phyloP scores from a whole-genome alignment of 139 green algal species.

The Parachlorella kessleri region DNA sequence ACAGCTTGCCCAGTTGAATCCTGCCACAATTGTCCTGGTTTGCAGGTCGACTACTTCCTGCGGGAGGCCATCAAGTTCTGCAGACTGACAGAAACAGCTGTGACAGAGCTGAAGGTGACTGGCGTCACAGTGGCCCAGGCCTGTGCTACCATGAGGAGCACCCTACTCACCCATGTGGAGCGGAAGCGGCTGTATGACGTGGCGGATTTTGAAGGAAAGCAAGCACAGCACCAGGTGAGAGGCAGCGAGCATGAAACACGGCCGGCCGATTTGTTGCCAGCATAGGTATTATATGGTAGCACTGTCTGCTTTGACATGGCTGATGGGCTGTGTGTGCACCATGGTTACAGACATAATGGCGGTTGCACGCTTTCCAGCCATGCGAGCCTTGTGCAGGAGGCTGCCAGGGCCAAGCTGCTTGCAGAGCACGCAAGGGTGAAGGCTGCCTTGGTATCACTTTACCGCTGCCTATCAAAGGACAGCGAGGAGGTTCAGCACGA shows the following conservation, averaged over 20 bases:
- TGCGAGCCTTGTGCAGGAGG: background rate
- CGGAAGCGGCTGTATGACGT: slow-evolving; percentile 88
- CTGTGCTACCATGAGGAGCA: slow-evolving; percentile 63
- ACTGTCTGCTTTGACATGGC: too few species aligned
- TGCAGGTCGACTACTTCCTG: slow-evolving; percentile 5
- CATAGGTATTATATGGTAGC: too few species aligned
- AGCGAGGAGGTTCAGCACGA: slow-evolving; percentile 85
- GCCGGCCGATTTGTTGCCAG: too few species aligned
- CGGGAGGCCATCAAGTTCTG: slow-evolving; percentile 58
- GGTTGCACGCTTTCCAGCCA: too few species aligned
- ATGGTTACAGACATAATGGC: too few species aligned
- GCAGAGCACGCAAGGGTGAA: slow-evolving; percentile 58
- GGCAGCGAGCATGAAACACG: too few species aligned
- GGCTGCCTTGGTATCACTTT: slow-evolving; percentile 54
- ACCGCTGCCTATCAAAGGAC: slow-evolving; percentile 79
- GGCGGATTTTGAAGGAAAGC: slow-evolving; percentile 73
- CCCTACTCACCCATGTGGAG: slow-evolving; percentile 79
- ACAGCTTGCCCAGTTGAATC: too few species aligned
- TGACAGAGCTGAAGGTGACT: slow-evolving; percentile 77
- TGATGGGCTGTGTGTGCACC: too few species aligned
- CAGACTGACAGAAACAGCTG: slow-evolving; percentile 65
- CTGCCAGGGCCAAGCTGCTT: slow-evolving; percentile 27
- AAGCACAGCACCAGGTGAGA: slow-evolving; percentile 65
- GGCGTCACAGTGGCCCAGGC: slow-evolving; percentile 59
- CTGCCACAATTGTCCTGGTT: too few species aligned